Percentiles rank a stretch among this genome's conserved stretches.
Conservation (phyloP, 805 yeast species). For the Candida nonsorbophila region DNA sequence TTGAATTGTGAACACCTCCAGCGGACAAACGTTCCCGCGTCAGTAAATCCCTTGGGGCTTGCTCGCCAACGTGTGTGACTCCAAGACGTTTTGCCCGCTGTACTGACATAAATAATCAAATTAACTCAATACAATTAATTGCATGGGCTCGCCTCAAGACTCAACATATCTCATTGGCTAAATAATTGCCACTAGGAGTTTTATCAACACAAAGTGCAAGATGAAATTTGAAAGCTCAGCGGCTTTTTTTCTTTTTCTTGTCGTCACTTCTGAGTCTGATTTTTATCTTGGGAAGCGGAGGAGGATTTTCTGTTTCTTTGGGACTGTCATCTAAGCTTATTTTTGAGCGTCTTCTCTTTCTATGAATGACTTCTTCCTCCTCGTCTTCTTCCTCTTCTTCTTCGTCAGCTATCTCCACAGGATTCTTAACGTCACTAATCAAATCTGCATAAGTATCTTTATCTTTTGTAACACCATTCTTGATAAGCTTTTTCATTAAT, state of each 20-base stretch:
- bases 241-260: conserved; percentile 6
- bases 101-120: too few species aligned
- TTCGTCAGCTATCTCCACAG: conserved; percentile 23
- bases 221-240: too few species aligned
- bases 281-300: conserved; percentile 8
- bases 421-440: conserved; percentile 5
- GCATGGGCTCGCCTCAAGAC: too few species aligned
- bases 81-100: too few species aligned
- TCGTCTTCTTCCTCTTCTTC: conserved; percentile 27
- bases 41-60: too few species aligned
- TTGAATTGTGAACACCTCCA: too few species aligned
- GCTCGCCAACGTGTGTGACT: too few species aligned
- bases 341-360: conserved; percentile 1
- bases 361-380: conserved; percentile 19
- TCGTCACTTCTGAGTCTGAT: conserved; percentile 8
- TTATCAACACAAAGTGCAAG: too few species aligned
- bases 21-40: too few species aligned
- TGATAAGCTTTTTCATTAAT: conserved; percentile 32
- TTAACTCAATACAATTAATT: too few species aligned
- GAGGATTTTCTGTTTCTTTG: conserved; percentile 1
- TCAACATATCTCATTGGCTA: too few species aligned
- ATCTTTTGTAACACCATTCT: conserved; percentile 26
- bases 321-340: not conserved
- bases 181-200: too few species aligned
- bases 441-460: conserved; percentile 7